Conservation (phyloP, 805 yeast genomes). For the Cyberlindnera americana region DNA sequence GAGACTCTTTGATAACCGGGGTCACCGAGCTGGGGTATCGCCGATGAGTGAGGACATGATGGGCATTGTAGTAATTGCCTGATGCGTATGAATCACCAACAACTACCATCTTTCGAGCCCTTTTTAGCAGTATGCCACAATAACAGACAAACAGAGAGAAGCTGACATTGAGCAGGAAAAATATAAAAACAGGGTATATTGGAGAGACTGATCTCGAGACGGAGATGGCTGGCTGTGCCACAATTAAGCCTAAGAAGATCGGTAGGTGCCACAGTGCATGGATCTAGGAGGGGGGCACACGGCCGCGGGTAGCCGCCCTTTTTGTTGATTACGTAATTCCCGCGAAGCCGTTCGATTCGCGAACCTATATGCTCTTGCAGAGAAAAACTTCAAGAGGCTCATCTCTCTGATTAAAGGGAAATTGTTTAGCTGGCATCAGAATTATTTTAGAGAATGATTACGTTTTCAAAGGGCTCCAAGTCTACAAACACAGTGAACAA, state of each 20-base stretch:
- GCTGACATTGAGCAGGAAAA: no score
- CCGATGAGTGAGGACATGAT: constrained; percentile 6
- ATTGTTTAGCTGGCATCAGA: no score
- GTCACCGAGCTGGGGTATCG: constrained; percentile 8
- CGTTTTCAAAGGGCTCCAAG: constrained; percentile 5
- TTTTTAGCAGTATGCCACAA: neutral
- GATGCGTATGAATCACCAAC: constrained; percentile 2
- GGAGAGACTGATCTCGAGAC: no score
- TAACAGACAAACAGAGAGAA: no score
- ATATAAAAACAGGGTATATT: no score
- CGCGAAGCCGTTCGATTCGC: constrained; percentile 2
- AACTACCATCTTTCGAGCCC: neutral
- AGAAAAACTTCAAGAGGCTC: no score
- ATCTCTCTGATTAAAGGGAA: no score
- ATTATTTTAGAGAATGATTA: no score
- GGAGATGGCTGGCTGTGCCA: neutral
- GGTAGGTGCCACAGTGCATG: constrained; percentile 1
- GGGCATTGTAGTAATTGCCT: neutral
- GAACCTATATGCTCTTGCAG: no score
- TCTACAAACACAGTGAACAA: constrained; percentile 35
- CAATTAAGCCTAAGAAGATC: neutral
- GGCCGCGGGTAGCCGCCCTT: no score
- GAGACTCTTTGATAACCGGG: constrained; percentile 12
- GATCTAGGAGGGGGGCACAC: no score
- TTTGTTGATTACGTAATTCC: no score